Evolutionary conservation across 306 rosid genomes (phyloP), one percentile per base, ranked within the genome.

Genomic region (Cucurbita pepo): DNA sequence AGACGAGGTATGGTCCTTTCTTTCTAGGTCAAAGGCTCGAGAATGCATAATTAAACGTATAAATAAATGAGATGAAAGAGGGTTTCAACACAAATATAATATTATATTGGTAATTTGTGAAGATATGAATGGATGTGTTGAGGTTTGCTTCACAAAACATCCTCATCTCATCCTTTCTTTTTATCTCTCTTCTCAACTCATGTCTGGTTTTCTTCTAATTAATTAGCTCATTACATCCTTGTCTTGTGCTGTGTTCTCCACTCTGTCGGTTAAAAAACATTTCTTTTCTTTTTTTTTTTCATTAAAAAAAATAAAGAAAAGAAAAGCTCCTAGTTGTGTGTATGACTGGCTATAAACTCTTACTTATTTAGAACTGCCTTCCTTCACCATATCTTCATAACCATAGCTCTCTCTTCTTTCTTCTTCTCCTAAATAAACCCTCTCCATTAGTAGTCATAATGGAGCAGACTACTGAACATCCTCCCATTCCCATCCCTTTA

Each of bases 401-500:
- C 5, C 45, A n/a, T 13, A 14, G 8, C 34, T 64, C 16, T 21
- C 40, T 66, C 21, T 45, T 48, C 36, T 45, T 1, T 67, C 38
- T 36, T 16, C 44, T 4, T 6, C 44, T 58, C 18, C 64, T 12
- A 30, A 30, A 30, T 30, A 43, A 43, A n/a, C 34, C 18, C 34
- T 56, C 11, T 5, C 8, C 3, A 21, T 1, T 15, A 10, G 10
- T 14, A 30, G 9, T 40, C 40, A 38, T 66, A 72, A 88, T 90
- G 96, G 96, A 87, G 75, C 82, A 82, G 47, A 84, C 90, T 15
- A 71, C 82, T 63, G 75, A 69, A 76, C 84, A 82, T 71, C 82
- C 75, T 54, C 86, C 86, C 53, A 85, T 85, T 72, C 92, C 89
- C 16, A 50, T 84, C 76, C 92, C 89, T 74, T 72, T 84, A 79